These are phyloP conservation scores for Trametes sanguinea DNA, from an alignment of 768 basidiomycete genomes.

Conservation along the genomic window DNA sequence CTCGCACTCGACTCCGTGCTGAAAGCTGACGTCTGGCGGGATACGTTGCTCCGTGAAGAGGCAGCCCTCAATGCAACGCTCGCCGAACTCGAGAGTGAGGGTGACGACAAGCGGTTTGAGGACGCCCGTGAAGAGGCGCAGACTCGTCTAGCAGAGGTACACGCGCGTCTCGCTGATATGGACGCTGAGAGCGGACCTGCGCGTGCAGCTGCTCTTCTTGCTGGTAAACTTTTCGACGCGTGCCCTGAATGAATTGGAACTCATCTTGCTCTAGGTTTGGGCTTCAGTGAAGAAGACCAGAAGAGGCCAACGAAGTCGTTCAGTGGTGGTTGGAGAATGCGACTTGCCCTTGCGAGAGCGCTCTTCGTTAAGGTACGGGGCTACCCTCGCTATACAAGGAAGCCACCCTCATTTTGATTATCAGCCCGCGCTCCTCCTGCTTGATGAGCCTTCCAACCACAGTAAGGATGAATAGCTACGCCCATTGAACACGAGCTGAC, in stretches of 20 bases:
- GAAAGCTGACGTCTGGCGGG: constrained; percentile 99
- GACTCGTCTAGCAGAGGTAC: constrained; percentile 82
- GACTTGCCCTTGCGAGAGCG: constrained; percentile 91
- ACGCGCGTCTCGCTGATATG: constrained; percentile 91
- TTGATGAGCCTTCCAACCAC: constrained; percentile 97
- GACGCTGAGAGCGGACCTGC: constrained; percentile 98
- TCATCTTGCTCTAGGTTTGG: constrained; percentile 60
- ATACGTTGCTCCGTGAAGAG: constrained; percentile 88
- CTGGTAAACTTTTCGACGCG: constrained; percentile 51
- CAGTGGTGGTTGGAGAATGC: constrained; percentile 99
- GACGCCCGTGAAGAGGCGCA: constrained; percentile 86
- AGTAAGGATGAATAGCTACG: constrained; percentile 47
- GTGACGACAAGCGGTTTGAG: constrained; percentile 78
- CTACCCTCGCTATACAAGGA: neutral
- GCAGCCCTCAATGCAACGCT: constrained; percentile 70
- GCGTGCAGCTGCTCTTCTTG: constrained; percentile 83
- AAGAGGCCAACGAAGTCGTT: constrained; percentile 80
- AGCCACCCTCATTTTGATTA: neutral
- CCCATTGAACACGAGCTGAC: constrained; percentile 6
- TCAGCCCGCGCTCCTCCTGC: constrained; percentile 71
- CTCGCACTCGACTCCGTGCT: constrained; percentile 90
- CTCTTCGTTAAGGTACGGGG: constrained; percentile 84
- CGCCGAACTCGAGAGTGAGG: constrained; percentile 67
- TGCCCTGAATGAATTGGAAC: neutral
- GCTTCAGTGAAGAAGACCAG: constrained; percentile 90